Percentiles rank a stretch among this genome's conserved stretches.
These are phyloP conservation scores for Rhododendron ovatum DNA, from an alignment of 148 eudicot genomes.

Conservation along the genomic window DNA sequence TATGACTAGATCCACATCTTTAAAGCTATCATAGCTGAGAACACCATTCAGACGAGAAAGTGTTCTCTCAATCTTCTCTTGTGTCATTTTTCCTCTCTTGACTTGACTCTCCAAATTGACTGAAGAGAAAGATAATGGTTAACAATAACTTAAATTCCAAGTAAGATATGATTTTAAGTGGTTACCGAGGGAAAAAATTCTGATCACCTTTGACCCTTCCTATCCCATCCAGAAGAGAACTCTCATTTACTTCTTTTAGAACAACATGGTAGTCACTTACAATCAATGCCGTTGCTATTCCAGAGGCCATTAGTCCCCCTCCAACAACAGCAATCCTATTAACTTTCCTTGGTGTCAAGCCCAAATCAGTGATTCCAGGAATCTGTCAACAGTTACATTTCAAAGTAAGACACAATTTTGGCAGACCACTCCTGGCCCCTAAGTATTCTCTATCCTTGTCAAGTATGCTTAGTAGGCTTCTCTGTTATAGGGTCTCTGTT, in stretches of 20 bases:
- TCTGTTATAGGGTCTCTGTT: not conserved
- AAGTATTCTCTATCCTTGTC: not conserved
- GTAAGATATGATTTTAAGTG: not conserved
- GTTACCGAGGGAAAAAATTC: not conserved
- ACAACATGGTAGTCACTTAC: constrained; percentile 58
- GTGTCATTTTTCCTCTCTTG: constrained; percentile 72
- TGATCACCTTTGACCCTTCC: constrained; percentile 67
- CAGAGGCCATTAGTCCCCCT: constrained; percentile 89
- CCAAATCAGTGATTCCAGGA: constrained; percentile 76
- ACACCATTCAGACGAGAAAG: constrained; percentile 60
- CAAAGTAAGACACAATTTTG: not conserved
- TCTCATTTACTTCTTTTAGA: constrained; percentile 77
- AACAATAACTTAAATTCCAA: not conserved
- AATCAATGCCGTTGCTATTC: constrained; percentile 74
- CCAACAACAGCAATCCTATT: constrained; percentile 78
- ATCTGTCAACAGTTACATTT: constrained; percentile 34
- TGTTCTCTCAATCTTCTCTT: constrained; percentile 59
- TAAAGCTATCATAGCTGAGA: constrained; percentile 61
- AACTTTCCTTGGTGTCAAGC: constrained; percentile 58
- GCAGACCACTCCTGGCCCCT: not conserved
- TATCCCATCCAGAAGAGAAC: constrained; percentile 58
- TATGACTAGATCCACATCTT: constrained; percentile 81
- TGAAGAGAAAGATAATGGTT: constrained; percentile 14
- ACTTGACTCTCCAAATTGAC: constrained; percentile 72
- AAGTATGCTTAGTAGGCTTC: not conserved